Percentiles rank a stretch among this genome's conserved stretches.
Conservation (phyloP, 2,329 filamentous ascomycete genomes). For the Aureobasidium sp. region DNA sequence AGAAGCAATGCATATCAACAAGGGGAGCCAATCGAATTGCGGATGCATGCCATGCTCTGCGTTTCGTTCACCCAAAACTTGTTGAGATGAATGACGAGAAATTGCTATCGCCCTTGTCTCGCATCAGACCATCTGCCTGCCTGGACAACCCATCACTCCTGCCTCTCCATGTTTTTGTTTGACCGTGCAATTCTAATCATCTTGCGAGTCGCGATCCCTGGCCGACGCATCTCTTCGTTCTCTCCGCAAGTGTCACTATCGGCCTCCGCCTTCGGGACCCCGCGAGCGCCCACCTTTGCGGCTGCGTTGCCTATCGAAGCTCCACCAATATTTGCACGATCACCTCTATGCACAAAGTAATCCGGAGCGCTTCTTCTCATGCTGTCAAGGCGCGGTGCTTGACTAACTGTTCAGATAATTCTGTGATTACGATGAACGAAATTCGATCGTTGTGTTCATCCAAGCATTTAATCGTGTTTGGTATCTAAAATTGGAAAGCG, state of each 20-base stretch:
- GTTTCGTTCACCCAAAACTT: constrained; percentile 19
- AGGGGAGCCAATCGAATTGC: constrained; percentile 20
- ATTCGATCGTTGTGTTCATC: neutral
- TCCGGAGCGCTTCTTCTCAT: neutral
- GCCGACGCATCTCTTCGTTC: neutral
- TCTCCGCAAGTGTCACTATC: constrained; percentile 15
- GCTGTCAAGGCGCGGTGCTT: neutral
- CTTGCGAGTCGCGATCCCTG: neutral
- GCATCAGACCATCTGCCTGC: neutral
- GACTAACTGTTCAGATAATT: no score
- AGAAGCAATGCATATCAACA: constrained; percentile 9
- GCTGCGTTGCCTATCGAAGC: constrained; percentile 16
- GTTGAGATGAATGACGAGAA: constrained; percentile 15
- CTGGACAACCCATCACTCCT: neutral
- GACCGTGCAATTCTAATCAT: neutral
- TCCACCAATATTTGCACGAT: neutral
- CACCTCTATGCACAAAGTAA: constrained; percentile 2
- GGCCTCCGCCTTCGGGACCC: constrained; percentile 19
- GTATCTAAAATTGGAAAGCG: neutral
- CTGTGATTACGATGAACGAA: no score
- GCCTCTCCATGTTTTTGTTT: neutral
- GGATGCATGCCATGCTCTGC: constrained; percentile 17
- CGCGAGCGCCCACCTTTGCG: constrained; percentile 12
- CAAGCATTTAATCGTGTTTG: no score
- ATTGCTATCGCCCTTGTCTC: constrained; percentile 9